Evolutionary conservation across 805 yeast species (phyloP).

Genomic region (Candida sithepensis): DNA sequence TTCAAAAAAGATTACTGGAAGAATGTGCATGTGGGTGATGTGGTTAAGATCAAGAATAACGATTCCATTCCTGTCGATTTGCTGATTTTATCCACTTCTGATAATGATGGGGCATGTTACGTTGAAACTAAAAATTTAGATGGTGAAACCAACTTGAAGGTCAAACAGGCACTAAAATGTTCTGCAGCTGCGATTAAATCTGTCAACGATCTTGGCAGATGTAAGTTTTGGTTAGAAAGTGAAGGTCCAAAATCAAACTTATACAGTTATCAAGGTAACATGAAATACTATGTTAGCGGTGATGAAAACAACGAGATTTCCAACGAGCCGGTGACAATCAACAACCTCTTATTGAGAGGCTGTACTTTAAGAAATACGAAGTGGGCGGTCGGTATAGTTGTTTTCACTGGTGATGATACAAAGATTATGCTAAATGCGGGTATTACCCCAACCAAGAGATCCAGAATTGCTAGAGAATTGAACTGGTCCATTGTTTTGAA

Average conservation of each 20-base stretch:
- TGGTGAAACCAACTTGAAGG: slow-evolving; percentile 77
- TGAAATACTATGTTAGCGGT: slow-evolving; percentile 41
- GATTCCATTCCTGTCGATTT: slow-evolving; percentile 80
- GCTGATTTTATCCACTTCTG: slow-evolving; percentile 63
- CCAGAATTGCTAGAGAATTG: slow-evolving; percentile 69
- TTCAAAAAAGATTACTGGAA: slow-evolving; percentile 59
- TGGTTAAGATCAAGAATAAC: slow-evolving; percentile 61
- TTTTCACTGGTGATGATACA: slow-evolving; percentile 75
- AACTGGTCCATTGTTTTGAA: slow-evolving; percentile 68
- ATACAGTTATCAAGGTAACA: slow-evolving; percentile 72
- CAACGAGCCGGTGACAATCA: slow-evolving; percentile 66
- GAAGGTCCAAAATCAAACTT: slow-evolving; percentile 82
- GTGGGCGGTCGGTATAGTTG: slow-evolving; percentile 77
- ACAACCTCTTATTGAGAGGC: slow-evolving; percentile 70
- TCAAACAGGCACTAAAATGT: slow-evolving; percentile 67
- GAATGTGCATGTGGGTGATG: slow-evolving; percentile 70
- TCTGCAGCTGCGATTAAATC: slow-evolving; percentile 37
- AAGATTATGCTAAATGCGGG: slow-evolving; percentile 82
- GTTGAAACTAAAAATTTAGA: slow-evolving; percentile 80
- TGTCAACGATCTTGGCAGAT: slow-evolving; percentile 43
- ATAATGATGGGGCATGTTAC: slow-evolving; percentile 62
- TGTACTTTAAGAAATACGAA: slow-evolving; percentile 76
- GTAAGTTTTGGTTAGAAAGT: slow-evolving; percentile 67
- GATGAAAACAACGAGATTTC: slow-evolving; percentile 35
- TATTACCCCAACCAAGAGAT: slow-evolving; percentile 71